Conservation (phyloP, 768 basidiomycete species). For the Russula lepida region DNA sequence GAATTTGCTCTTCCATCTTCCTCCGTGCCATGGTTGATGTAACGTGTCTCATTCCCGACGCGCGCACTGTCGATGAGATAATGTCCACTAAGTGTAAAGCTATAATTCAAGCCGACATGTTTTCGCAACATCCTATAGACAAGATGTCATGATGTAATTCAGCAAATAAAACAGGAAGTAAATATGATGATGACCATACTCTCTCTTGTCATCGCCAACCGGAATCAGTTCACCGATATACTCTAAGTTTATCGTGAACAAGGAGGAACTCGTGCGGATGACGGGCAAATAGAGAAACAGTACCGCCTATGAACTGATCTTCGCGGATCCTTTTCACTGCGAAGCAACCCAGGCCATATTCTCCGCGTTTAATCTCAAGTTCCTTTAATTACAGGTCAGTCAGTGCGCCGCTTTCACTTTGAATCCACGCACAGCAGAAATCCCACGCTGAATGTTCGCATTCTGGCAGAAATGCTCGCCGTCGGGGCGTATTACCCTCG, state of each 20-base stretch:
- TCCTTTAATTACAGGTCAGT: background rate
- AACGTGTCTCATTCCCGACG: conserved; percentile 57
- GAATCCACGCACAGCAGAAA: background rate
- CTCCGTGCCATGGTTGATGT: conserved; percentile 49
- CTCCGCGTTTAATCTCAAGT: conserved; percentile 14
- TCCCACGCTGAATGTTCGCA: conserved; percentile 12
- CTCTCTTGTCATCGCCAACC: conserved; percentile 39
- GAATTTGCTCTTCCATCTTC: conserved; percentile 34
- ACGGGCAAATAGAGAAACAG: background rate
- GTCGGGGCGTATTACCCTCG: background rate
- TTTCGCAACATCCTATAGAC: conserved; percentile 33
- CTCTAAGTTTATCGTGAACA: conserved; percentile 33
- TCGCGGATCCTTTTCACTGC: background rate
- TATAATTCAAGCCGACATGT: conserved; percentile 51
- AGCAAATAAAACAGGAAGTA: background rate
- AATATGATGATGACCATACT: conserved; percentile 31
- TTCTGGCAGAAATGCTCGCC: background rate
- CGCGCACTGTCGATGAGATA: conserved; percentile 46
- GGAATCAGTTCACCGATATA: conserved; percentile 58
- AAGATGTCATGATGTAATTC: background rate
- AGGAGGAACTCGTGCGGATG: background rate
- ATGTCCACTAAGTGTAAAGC: conserved; percentile 44
- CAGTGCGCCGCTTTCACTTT: background rate
- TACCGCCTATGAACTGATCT: conserved; percentile 23
- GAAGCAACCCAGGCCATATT: conserved; percentile 50